Evolutionary conservation across 441 rosid species (phyloP).

Genomic region (Melastoma candidum): DNA sequence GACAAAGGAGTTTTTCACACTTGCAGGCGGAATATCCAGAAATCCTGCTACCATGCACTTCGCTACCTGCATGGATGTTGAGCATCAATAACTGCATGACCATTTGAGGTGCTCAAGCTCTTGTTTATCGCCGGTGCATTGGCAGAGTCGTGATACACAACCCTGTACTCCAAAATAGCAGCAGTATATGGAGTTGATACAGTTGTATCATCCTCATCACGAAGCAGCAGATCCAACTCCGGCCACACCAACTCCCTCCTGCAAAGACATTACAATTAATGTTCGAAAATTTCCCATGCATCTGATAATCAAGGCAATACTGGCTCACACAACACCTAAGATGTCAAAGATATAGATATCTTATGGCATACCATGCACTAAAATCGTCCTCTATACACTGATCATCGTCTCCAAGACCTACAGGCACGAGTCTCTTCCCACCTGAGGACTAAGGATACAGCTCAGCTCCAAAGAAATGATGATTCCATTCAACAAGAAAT

Average conservation of each 20-base stretch:
- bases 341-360: no score
- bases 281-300: no score
- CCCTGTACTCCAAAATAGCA: slow-evolving; percentile 79
- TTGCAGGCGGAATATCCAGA: not conserved
- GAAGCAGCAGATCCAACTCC: slow-evolving; percentile 73
- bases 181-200: slow-evolving; percentile 92
- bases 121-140: slow-evolving; percentile 42
- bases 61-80: slow-evolving; percentile 93
- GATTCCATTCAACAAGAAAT: not conserved
- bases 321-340: no score
- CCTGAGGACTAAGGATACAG: slow-evolving; percentile 35
- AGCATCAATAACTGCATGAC: slow-evolving; percentile 68
- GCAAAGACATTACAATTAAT: slow-evolving; percentile 1
- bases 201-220: slow-evolving; percentile 71
- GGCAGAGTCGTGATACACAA: slow-evolving; percentile 53
- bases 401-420: slow-evolving; percentile 99
- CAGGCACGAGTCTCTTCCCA: slow-evolving; percentile 62
- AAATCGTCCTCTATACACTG: slow-evolving; percentile 99
- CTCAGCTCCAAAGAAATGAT: not conserved
- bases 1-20: not conserved
- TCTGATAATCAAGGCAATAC: no score
- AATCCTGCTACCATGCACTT: not conserved
- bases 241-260: slow-evolving; percentile 97
- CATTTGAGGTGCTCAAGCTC: slow-evolving; percentile 60
- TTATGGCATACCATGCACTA: slow-evolving; percentile 48